Base-by-base conservation (phyloP, 495 filamentous ascomycete species). In the Rhizodiscina lignyota region DNA sequence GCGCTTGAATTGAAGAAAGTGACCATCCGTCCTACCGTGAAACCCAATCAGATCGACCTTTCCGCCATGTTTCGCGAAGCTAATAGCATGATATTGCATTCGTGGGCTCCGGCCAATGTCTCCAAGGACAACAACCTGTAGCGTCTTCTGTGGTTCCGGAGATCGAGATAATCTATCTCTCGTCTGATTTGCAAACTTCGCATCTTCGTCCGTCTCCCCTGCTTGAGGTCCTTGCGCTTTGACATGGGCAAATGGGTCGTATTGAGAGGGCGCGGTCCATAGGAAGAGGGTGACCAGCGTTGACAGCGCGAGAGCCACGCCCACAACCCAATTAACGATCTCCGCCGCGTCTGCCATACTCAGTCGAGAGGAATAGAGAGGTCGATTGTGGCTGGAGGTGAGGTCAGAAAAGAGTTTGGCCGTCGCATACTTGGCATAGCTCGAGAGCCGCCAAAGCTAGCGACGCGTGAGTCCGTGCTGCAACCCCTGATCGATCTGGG, bases 21-120 rank as follows among this genome's bases (percentile, higher is more conserved):
- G 4, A 12, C 13, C n/a, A n/a, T n/a, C n/a, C n/a, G n/a, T n/a
- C n/a, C n/a, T 48, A 89, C 84, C 85, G 39, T 70, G 54, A 52
- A 94, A 99, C 19, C 89, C 91, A 45, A 96, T 77, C 8, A 99
- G 58, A 47, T 86, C 71, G 12, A 94, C 89, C 21, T 66, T 60
- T 0, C 72, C 80, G 23, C 83, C 83, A 41, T 83, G 74, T 42
- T 72, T 80, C 17, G 87, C 85, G 50, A 96, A 75, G 52, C 87
- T 94, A 40, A 94, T 54, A 16, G 86, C 84, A 70, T 99, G 89
- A 51, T 99, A 94, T 54, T 94, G 89, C 89, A 99, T 99, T 39
- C 89, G 81, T 18, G 89, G 89, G 53, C 84, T 93, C 22, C 85
- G 72, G 18, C 89, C 89, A 55, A 99, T 89, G 50, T 99, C 89